A percentile compares a stretch with the other conserved stretches of the same genome.
Evolutionary conservation across 2,329 filamentous ascomycete species (phyloP).

Genomic region (Sclerotinia spermophila): DNA sequence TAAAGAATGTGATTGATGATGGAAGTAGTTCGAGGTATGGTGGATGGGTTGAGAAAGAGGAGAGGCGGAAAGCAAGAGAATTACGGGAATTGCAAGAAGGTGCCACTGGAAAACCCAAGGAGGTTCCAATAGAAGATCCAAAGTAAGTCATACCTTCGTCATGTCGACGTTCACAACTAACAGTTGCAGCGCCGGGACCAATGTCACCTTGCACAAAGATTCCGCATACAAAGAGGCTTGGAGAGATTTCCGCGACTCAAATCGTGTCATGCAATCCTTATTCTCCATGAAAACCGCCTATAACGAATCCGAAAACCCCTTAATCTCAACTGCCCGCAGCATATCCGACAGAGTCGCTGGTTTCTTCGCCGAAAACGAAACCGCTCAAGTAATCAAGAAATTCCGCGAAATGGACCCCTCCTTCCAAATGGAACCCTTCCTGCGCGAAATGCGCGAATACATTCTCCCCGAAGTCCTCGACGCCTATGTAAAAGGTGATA

Average conservation of each 20-base stretch:
- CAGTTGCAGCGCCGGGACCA: constrained; percentile 77
- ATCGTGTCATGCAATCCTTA: constrained; percentile 80
- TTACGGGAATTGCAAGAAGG: constrained; percentile 61
- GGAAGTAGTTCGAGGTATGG: constrained; percentile 94
- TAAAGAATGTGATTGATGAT: constrained; percentile 95
- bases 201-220: constrained; percentile 94
- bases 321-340: constrained; percentile 83
- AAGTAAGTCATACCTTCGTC: constrained; percentile 59
- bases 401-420: constrained; percentile 92
- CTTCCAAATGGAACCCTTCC: constrained; percentile 93
- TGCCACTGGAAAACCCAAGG: constrained; percentile 43
- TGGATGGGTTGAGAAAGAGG: constrained; percentile 95
- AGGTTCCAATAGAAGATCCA: constrained; percentile 76
- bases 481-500: constrained; percentile 95
- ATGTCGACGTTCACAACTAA: constrained; percentile 28
- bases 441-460: constrained; percentile 94
- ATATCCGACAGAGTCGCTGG: constrained; percentile 91
- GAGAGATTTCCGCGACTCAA: constrained; percentile 89
- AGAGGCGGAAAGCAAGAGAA: constrained; percentile 77
- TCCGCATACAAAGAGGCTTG: constrained; percentile 98
- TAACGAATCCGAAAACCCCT: constrained; percentile 94
- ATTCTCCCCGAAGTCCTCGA: constrained; percentile 96
- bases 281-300: constrained; percentile 85
- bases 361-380: constrained; percentile 98
- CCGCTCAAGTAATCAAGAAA: constrained; percentile 94